A percentile compares a stretch with the other conserved stretches of the same genome.
Conservation (phyloP, 2,329 filamentous ascomycete genomes). For the Aspergillus puulaauensis region DNA sequence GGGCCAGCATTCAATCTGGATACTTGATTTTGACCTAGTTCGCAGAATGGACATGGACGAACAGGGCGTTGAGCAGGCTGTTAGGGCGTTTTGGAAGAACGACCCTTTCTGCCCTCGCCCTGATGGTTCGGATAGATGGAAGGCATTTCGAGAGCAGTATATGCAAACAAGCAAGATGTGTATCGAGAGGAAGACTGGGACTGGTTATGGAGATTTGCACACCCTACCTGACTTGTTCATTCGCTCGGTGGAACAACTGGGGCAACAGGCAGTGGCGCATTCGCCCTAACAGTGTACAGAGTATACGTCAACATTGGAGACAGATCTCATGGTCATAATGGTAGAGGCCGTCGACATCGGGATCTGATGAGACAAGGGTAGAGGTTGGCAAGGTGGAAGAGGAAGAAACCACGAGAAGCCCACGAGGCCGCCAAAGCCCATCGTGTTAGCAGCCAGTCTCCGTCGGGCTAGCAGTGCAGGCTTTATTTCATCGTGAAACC, state of each 20-base stretch:
- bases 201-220: not conserved
- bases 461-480: too few relatives aligned
- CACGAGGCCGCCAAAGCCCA: too few relatives aligned
- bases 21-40: conserved; percentile 51
- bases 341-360: too few relatives aligned
- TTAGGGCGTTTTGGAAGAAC: conserved; percentile 48
- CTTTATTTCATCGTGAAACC: too few relatives aligned
- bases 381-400: too few relatives aligned
- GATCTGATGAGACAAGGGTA: too few relatives aligned
- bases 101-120: conserved; percentile 54
- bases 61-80: conserved; percentile 44
- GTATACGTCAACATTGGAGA: too few relatives aligned
- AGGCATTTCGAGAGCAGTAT: conserved; percentile 27
- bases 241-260: not conserved
- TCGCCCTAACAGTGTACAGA: too few relatives aligned
- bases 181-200: not conserved
- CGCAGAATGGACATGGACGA: conserved; percentile 39
- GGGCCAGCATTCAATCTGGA: conserved; percentile 42
- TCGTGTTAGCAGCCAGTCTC: too few relatives aligned
- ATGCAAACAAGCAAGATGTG: conserved; percentile 11
- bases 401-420: too few relatives aligned
- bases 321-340: too few relatives aligned
- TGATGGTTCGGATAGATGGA: conserved; percentile 21
- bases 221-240: not conserved
- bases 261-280: not conserved